Evolutionary conservation across 768 basidiomycete species (phyloP), one percentile per base, ranked within the genome.

Genomic region (Tylopilus sp.): DNA sequence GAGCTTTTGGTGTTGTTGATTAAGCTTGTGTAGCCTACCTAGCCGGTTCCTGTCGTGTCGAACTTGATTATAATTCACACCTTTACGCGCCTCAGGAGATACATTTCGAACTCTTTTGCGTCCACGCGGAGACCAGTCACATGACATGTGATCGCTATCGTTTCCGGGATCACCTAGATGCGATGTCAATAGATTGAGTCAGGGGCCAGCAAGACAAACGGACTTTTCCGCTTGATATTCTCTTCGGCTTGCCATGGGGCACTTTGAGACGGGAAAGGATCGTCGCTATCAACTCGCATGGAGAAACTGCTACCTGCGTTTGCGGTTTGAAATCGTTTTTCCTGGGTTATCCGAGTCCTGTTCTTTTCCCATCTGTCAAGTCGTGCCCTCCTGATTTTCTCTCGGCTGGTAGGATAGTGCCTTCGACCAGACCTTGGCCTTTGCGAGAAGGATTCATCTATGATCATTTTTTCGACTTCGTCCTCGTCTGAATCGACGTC

Each of bases 71-170:
- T 71, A 64, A 29, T 72, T 71, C 4, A 76, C 50, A 28, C 70
- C 71, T n/a, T 71, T 76, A 58, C 71, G 73, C 19, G 67, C 58
- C 29, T 64, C 61, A 16, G 80, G 80, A 22, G 84, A 78, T 2
- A 70, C 61, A 1, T 76, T 83, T 48, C 85, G 76, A 25, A 74
- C 72, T 14, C 83, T 78, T 63, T 86, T 86, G 21, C 62, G 16
- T 43, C 40, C 30, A 21, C 26, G 58, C 31, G 62, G 48, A 64
- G 58, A 49, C 64, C 67, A n/a, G 61, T 65, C 71, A 55, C 24
- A 65, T 47, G 52, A 72, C 75, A 55, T 53, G 25, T 12, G 42
- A 25, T 57, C 47, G 6, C 68, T 69, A 33, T 68, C 59, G 13
- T 48, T 21, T 13, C 72, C 70, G 37, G 75, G 30, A 21, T 50